phyloP scores from a whole-genome alignment of 805 yeast genomes.

The Kluyveromyces aestuarii region DNA sequence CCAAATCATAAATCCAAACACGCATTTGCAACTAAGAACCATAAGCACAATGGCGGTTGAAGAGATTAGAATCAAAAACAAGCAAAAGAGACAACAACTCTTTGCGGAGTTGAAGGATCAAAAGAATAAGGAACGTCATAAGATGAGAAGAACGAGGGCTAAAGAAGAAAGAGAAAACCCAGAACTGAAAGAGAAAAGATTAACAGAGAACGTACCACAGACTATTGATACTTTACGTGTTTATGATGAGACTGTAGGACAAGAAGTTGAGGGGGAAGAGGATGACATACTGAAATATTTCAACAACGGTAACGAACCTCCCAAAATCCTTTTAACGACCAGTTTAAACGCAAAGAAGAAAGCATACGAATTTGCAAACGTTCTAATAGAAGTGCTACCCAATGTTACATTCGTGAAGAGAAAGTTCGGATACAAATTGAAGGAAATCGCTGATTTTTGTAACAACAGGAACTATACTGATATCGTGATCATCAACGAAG shows the following conservation, averaged over 20 bases:
- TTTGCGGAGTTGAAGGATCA: conserved; percentile 68
- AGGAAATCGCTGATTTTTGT: conserved; percentile 80
- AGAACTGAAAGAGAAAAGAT: conserved; percentile 68
- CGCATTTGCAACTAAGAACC: neutral
- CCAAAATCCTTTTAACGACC: conserved; percentile 86
- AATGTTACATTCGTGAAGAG: conserved; percentile 81
- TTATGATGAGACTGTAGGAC: conserved; percentile 70
- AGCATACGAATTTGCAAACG: conserved; percentile 86
- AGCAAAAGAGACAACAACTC: conserved; percentile 69
- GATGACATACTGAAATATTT: conserved; percentile 25
- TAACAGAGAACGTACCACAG: conserved; percentile 66
- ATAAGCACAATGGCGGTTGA: conserved; percentile 22
- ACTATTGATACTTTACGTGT: conserved; percentile 81
- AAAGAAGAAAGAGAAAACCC: conserved; percentile 81
- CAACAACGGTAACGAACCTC: conserved; percentile 61
- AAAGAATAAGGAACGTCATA: conserved; percentile 67
- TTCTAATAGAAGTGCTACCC: conserved; percentile 76
- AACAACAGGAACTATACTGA: conserved; percentile 80
- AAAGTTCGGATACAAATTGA: conserved; percentile 72
- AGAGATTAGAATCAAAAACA: conserved; percentile 54
- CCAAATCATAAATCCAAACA: neutral
- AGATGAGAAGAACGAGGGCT: conserved; percentile 71
- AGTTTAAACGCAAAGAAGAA: conserved; percentile 75
- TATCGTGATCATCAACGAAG: conserved; percentile 84
- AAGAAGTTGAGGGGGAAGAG: conserved; percentile 34